These are phyloP conservation scores for Angomonas ambiguus DNA, from an alignment of 208 protist species.

Conservation along the genomic window DNA sequence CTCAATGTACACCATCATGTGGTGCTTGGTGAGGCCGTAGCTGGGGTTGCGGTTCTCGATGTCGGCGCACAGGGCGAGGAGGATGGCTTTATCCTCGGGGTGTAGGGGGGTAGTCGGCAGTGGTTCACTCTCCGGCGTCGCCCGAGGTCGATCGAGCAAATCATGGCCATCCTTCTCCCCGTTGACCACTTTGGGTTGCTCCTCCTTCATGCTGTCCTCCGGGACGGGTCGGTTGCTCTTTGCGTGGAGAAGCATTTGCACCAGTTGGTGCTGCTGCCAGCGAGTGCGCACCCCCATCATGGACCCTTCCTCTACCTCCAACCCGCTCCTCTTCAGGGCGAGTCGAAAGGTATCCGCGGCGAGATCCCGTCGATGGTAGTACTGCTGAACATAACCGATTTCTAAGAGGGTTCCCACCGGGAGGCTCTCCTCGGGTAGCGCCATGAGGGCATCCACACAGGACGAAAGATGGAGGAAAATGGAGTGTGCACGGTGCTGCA, in stretches of 20 bases:
- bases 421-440: conserved; percentile 36
- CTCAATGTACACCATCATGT: conserved; percentile 89
- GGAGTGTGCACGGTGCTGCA: conserved; percentile 69
- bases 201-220: conserved; percentile 19
- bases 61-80: conserved; percentile 82
- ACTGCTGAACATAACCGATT: conserved; percentile 78
- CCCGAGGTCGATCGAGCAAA: conserved; percentile 72
- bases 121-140: conserved; percentile 33
- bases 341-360: conserved; percentile 60
- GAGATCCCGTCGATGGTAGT: conserved; percentile 81
- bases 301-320: conserved; percentile 66
- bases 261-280: conserved; percentile 83
- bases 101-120: conserved; percentile 50
- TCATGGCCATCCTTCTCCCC: conserved; percentile 81
- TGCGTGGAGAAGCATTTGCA: conserved; percentile 83
- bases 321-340: conserved; percentile 53
- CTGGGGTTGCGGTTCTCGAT: conserved; percentile 86
- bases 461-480: conserved; percentile 58
- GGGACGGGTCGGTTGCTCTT: conserved; percentile 32
- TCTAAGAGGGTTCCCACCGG: conserved; percentile 70
- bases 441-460: conserved; percentile 64
- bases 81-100: conserved; percentile 80
- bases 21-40: conserved; percentile 83
- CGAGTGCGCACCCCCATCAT: conserved; percentile 89
- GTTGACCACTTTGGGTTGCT: conserved; percentile 51